Base-by-base conservation (phyloP, 2,329 filamentous ascomycete genomes). In the Colletotrichum liaoningense region DNA sequence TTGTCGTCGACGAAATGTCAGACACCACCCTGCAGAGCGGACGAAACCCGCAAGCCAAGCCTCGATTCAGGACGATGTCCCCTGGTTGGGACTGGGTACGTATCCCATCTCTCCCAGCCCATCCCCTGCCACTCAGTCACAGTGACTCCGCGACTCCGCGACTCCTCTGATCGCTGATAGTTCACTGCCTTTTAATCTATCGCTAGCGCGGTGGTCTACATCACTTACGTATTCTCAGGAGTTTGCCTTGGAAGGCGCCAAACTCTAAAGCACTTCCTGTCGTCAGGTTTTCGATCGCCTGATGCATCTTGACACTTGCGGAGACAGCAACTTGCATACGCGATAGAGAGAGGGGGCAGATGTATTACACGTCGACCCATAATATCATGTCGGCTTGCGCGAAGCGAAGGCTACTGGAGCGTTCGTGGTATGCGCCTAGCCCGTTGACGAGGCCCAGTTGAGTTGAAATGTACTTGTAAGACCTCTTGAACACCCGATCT, bases 221-320 rank as follows among this genome's bases (percentile, higher is more conserved):
- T 64, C 67, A 52, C 66, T 73, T 73, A 70, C 66, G 70, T 73
- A 65, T 69, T 60, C 60, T 28, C 33, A 35, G 42, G 56, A 63
- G 49, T 12, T 30, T 70, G 67, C 70, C 70, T 73, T 73, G 70
- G 70, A 73, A 73, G n/a, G 22, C 56, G 55, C 55, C 70, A 73
- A 73, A 73, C 70, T 70, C 46, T 70, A 73, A 46, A 22, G 42
- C 24, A n/a, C 64, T 55, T 24, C 66, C 42, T 49, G 42, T 54
- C 64, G 26, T 63, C 69, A 57, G 58, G 69, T 49, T 68, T 71
- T 54, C 22, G 30, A 59, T 67, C 35, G 30, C 28, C 63, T 59
- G 52, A 52, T 58, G 55, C 67, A 42, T 64, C 59, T 55, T n/a
- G 35, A n/a, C 42, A n/a, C 42, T 49, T 28, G 55, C 59, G 33